Conservation (phyloP, 345 rosid genomes). For the Excoecaria agallocha region DNA sequence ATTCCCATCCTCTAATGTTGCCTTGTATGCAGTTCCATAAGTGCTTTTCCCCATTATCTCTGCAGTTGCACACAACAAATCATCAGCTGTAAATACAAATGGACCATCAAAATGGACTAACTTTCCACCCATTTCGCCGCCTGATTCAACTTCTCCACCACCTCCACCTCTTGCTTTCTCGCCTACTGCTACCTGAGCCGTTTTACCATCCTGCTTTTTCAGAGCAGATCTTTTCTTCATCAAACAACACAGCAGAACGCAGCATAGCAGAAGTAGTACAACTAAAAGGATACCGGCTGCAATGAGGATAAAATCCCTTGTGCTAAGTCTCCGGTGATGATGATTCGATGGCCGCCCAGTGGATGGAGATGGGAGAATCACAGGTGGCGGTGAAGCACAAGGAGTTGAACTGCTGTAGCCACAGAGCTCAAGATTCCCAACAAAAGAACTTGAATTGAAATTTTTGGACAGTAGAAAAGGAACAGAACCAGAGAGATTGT, state of each 20-base stretch:
- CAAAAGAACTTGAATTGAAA: slow-evolving; percentile 84
- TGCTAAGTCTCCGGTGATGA: slow-evolving; percentile 49
- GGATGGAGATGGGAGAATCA: slow-evolving; percentile 47
- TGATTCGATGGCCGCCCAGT: slow-evolving; percentile 30
- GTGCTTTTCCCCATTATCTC: slow-evolving; percentile 98
- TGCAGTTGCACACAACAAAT: slow-evolving; percentile 91
- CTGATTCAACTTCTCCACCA: slow-evolving; percentile 51
- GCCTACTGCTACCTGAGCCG: slow-evolving; percentile 24
- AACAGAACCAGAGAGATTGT: slow-evolving; percentile 79
- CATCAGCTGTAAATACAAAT: slow-evolving; percentile 91
- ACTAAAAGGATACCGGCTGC: slow-evolving; percentile 67
- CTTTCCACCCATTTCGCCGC: slow-evolving; percentile 90
- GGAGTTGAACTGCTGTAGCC: slow-evolving; percentile 63
- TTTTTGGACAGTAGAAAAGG: slow-evolving; percentile 58
- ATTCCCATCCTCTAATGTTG: slow-evolving; percentile 84
- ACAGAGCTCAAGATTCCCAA: slow-evolving; percentile 85
- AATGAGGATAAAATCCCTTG: slow-evolving; percentile 71
- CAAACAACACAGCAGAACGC: slow-evolving; percentile 62
- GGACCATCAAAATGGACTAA: slow-evolving; percentile 95
- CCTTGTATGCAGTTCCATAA: slow-evolving; percentile 91
- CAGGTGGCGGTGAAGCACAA: slow-evolving; percentile 59
- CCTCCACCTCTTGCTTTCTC: slow-evolving; percentile 43
- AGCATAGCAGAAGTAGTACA: slow-evolving; percentile 58
- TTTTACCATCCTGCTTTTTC: slow-evolving; percentile 50
- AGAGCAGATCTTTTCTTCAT: slow-evolving; percentile 52